phyloP scores from a whole-genome alignment of 78 protist species.

The slime mould (Dictyostelium discoideum) region DNA sequence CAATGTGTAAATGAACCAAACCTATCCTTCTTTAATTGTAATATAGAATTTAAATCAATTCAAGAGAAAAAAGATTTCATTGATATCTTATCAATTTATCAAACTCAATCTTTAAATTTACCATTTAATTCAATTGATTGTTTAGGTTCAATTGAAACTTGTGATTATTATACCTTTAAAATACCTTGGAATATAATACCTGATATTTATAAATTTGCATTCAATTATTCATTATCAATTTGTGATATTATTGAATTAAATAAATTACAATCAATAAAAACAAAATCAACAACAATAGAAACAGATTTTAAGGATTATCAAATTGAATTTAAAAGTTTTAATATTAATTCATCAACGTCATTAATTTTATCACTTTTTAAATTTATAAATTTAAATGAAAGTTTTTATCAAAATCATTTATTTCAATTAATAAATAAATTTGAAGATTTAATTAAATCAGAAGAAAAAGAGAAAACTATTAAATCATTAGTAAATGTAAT shows the following conservation, averaged over 20 bases:
- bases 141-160: neutral
- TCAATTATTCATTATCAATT: neutral
- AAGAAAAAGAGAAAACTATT: neutral
- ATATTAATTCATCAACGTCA: neutral
- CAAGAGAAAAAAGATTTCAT: constrained; percentile 12
- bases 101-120: neutral
- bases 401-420: neutral
- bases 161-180: neutral
- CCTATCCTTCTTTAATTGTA: neutral
- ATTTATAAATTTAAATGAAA: neutral
- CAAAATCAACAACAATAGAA: neutral
- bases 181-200: constrained; percentile 1
- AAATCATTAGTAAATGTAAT: neutral
- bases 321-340: neutral
- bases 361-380: neutral
- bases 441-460: neutral
- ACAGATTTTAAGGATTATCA: neutral
- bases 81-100: neutral
- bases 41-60: neutral
- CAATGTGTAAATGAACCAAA: neutral
- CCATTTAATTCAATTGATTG: neutral
- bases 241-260: neutral
- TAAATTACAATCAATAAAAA: neutral
- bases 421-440: neutral
- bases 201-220: constrained; percentile 1